Conservation (phyloP, 148 eudicot genomes). For the Amaranthus hypochondriacus region DNA sequence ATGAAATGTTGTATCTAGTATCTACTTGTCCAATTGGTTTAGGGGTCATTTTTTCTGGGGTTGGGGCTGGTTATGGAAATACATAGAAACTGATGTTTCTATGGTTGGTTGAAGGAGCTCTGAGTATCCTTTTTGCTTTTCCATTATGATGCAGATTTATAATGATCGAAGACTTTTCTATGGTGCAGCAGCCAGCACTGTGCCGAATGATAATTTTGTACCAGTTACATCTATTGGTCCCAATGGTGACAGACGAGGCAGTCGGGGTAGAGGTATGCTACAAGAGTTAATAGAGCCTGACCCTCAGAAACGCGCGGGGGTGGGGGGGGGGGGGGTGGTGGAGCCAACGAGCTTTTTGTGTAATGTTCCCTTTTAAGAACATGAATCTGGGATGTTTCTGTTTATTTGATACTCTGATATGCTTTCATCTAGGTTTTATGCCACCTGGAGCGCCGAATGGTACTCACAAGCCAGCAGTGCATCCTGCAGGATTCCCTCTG, state of each 20-base stretch:
- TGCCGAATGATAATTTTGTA: constrained; percentile 59
- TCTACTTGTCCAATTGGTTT: too few relatives aligned
- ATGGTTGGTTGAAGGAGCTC: too few relatives aligned
- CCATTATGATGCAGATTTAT: constrained; percentile 59
- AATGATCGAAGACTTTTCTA: constrained; percentile 88
- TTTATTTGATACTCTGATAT: not conserved
- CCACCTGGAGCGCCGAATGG: constrained; percentile 85
- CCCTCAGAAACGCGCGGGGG: not conserved
- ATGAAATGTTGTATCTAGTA: too few relatives aligned
- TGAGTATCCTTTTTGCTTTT: not conserved
- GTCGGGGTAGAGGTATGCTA: constrained; percentile 72
- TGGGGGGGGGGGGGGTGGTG: too few relatives aligned
- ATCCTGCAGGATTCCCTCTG: constrained; percentile 74
- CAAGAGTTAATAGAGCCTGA: not conserved
- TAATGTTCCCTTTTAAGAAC: too few relatives aligned
- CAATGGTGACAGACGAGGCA: constrained; percentile 73
- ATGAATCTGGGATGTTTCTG: not conserved
- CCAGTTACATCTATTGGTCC: constrained; percentile 43
- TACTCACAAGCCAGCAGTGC: constrained; percentile 75
- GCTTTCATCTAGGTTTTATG: constrained; percentile 36
- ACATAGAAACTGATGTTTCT: not conserved
- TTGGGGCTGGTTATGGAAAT: too few relatives aligned
- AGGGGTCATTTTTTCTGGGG: too few relatives aligned
- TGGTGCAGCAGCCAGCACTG: constrained; percentile 74
- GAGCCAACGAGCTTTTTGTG: too few relatives aligned